Conservation (phyloP, 1,139 yeast genomes). For the Sugiyamaella japonica region DNA sequence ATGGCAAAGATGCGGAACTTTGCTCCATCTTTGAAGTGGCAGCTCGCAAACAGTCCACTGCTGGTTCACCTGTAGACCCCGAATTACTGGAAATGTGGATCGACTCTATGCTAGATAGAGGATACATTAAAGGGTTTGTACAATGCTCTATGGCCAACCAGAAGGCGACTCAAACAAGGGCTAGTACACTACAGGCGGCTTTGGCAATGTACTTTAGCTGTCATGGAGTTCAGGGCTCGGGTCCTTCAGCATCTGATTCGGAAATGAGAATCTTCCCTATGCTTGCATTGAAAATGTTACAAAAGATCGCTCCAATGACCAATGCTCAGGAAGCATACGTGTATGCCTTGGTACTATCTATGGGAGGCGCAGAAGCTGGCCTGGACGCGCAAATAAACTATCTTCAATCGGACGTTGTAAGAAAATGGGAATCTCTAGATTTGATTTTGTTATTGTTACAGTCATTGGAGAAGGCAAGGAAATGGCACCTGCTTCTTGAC, state of each 20-base stretch:
- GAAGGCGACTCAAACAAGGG: slow-evolving; percentile 37
- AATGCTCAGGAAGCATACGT: slow-evolving; percentile 63
- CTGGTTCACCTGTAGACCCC: slow-evolving; percentile 32
- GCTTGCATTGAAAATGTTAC: slow-evolving; percentile 57
- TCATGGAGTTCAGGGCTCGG: slow-evolving; percentile 1
- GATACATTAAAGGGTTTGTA: slow-evolving; percentile 38
- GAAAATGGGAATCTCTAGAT: slow-evolving; percentile 55
- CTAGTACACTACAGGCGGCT: slow-evolving; percentile 49
- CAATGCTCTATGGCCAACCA: slow-evolving; percentile 40
- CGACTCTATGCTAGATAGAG: slow-evolving; percentile 36
- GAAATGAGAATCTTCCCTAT: slow-evolving; percentile 52
- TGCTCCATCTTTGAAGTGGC: slow-evolving; percentile 55
- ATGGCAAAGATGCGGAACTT: slow-evolving; percentile 45
- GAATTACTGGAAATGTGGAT: slow-evolving; percentile 42
- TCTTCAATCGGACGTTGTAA: slow-evolving; percentile 36
- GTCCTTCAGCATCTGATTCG: slow-evolving; percentile 32
- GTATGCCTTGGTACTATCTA: slow-evolving; percentile 48
- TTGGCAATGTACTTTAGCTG: slow-evolving; percentile 31
- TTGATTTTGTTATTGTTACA: slow-evolving; percentile 55
- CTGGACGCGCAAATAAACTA: slow-evolving; percentile 40
- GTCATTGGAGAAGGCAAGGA: slow-evolving; percentile 43
- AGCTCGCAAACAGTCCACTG: slow-evolving; percentile 52
- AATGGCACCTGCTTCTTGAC: slow-evolving; percentile 48
- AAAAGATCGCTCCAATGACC: slow-evolving; percentile 46
- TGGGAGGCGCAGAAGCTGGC: slow-evolving; percentile 35